Evolutionary conservation across 176 grass and related monocot species (phyloP).

Genomic region (Aegilops longissima): DNA sequence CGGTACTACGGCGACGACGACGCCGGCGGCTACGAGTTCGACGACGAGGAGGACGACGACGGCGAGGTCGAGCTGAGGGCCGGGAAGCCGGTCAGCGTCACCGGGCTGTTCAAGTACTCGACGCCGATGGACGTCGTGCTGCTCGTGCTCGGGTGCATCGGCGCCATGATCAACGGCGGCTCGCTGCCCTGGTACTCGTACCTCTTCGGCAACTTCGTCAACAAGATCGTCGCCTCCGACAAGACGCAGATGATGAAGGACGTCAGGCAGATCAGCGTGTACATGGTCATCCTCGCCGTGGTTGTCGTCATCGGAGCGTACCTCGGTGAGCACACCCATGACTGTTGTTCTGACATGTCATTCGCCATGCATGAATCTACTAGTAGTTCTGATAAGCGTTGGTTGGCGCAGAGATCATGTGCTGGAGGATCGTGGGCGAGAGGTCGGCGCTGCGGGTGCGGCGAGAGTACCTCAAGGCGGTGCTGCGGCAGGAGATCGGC

Average conservation of each 20-base stretch:
- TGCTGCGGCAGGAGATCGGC: conserved; percentile 65
- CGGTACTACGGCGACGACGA: not conserved
- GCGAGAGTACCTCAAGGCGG: conserved; percentile 53
- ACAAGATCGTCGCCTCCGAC: conserved; percentile 48
- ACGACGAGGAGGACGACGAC: conserved; percentile 18
- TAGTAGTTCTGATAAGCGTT: not conserved
- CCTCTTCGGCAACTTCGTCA: conserved; percentile 68
- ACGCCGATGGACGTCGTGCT: conserved; percentile 46
- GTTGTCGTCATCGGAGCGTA: conserved; percentile 54
- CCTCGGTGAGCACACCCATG: conserved; percentile 30
- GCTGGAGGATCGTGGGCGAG: conserved; percentile 69
- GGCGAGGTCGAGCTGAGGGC: conserved; percentile 36
- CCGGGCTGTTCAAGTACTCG: conserved; percentile 63
- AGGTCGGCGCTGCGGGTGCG: conserved; percentile 49
- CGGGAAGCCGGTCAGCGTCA: conserved; percentile 44
- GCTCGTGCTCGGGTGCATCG: conserved; percentile 58
- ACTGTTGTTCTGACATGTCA: not conserved
- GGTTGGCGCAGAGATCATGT: conserved; percentile 57
- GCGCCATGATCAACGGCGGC: conserved; percentile 56
- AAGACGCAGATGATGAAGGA: conserved; percentile 63
- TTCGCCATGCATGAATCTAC: not conserved
- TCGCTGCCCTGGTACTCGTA: conserved; percentile 77
- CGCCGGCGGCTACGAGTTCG: not conserved
- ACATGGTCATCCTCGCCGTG: conserved; percentile 55
- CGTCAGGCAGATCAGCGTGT: conserved; percentile 57